These are phyloP conservation scores for Tetrahymena elliotti DNA, from an alignment of 73 alveolate species.

Conservation along the genomic window DNA sequence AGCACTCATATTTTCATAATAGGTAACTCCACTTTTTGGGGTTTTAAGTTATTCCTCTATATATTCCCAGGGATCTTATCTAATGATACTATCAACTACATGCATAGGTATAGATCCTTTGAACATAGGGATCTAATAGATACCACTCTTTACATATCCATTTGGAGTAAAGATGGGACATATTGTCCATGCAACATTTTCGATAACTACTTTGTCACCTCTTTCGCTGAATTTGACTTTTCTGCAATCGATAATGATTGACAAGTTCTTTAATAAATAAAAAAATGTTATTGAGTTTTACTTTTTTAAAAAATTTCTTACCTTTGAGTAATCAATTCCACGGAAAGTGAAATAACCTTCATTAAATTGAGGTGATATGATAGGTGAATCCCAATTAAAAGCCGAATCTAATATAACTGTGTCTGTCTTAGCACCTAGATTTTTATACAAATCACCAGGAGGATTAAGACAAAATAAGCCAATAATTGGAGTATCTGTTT, in stretches of 20 bases:
- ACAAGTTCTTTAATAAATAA: conserved; percentile 7
- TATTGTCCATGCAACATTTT: conserved; percentile 68
- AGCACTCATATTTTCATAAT: conserved; percentile 54
- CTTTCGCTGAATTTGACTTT: conserved; percentile 45
- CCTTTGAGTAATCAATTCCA: conserved; percentile 7
- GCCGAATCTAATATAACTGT: conserved; percentile 40
- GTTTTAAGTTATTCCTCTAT: conserved; percentile 14
- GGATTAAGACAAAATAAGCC: conserved; percentile 49
- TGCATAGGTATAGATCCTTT: conserved; percentile 55
- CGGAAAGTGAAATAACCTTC: conserved; percentile 50
- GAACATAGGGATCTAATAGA: conserved; percentile 63
- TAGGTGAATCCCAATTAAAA: conserved; percentile 41
- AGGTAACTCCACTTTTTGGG: conserved; percentile 41
- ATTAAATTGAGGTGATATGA: conserved; percentile 35
- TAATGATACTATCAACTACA: conserved; percentile 33
- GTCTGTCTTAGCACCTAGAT: neutral
- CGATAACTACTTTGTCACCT: conserved; percentile 54
- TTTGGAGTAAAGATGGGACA: conserved; percentile 54
- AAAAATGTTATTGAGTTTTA: neutral
- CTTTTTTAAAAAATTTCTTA: neutral
- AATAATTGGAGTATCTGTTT: conserved; percentile 48
- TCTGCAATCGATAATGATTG: conserved; percentile 35
- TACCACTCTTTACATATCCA: conserved; percentile 71
- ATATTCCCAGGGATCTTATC: conserved; percentile 61
- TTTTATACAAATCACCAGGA: conserved; percentile 42